Base-by-base conservation (phyloP, 495 filamentous ascomycete genomes). In the Trichoderma gamsii region DNA sequence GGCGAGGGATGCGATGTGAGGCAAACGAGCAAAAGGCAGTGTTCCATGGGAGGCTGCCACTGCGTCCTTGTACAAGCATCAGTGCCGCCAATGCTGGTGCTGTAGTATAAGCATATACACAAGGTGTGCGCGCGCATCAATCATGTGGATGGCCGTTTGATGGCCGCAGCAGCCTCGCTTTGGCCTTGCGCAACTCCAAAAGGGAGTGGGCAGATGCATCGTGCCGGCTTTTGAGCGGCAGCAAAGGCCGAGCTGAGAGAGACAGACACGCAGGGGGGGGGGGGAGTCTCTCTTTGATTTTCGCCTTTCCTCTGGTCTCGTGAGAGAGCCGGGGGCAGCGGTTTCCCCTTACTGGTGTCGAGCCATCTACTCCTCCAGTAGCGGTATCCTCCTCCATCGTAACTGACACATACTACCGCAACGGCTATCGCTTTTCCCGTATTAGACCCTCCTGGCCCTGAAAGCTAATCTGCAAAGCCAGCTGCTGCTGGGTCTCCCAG, bases 101-200 rank as follows among this genome's bases (percentile, higher is more conserved):
- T 13, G 15, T 23, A 52, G 49, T n/a, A 52, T 52, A 52, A 38
- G 35, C 35, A 38, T 52, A 52, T 52, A n/a, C 49, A 52, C 49
- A n/a, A 52, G 4, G 49, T 21, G 49, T n/a, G 49, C 49, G 49
- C 21, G n/a, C n/a, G 49, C 49, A 23, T n/a, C 49, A 52, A 23
- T n/a, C 49, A 52, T 52, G 49, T 52, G 49, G 21, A 52, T 52
- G 49, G 49, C 49, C 49, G 49, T 52, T 46, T 52, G 49, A 52
- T 52, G 49, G 49, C 49, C 21, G 7, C 49, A 52, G 21, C 35
- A 52, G 49, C 49, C 49, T 52, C 49, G 21, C 21, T 18, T 8
- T 52, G 49, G 21, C 21, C 3, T 8, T 52, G 49, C 49, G 49
- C 49, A 52, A 52, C 49, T 38, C 18, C 18, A 9, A 52, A 8